These are phyloP conservation scores for Cucumis hystrix DNA, from an alignment of 306 rosid genomes.

Conservation along the genomic window DNA sequence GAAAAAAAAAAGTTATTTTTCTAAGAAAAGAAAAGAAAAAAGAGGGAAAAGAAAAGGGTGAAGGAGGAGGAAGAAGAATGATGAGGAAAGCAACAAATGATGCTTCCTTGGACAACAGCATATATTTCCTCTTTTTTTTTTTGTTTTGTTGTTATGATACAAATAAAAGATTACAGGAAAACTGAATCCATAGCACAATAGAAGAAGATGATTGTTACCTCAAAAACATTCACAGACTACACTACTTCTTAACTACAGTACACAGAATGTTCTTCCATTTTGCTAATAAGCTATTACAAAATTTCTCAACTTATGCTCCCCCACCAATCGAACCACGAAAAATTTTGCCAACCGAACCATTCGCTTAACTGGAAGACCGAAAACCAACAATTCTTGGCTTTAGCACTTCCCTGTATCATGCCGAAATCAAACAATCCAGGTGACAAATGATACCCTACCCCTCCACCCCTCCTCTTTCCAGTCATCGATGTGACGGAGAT, in stretches of 20 bases:
- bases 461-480: neutral
- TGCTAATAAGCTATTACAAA: conserved; percentile 27
- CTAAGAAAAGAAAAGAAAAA: no score
- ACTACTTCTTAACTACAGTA: conserved; percentile 14
- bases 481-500: neutral
- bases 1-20: no score
- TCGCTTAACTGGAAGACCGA: neutral
- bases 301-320: conserved; percentile 18
- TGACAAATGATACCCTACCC: neutral
- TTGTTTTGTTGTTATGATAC: conserved; percentile 25
- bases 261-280: conserved; percentile 19
- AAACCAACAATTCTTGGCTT: conserved; percentile 1
- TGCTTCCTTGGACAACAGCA: neutral
- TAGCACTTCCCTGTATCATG: neutral
- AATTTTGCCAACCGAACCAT: conserved; percentile 8
- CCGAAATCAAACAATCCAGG: conserved; percentile 13
- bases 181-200: neutral
- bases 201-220: neutral
- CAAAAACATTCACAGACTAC: conserved; percentile 1
- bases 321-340: conserved; percentile 6
- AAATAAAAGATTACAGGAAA: conserved; percentile 32
- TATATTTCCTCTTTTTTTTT: conserved; percentile 7
- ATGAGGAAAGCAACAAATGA: neutral
- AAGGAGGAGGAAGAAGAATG: neutral
- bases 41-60: no score